Evolutionary conservation across 1,284 basidiomycete species (phyloP), one percentile per base, ranked within the genome.

Genomic region (Coriolopsis trogii): DNA sequence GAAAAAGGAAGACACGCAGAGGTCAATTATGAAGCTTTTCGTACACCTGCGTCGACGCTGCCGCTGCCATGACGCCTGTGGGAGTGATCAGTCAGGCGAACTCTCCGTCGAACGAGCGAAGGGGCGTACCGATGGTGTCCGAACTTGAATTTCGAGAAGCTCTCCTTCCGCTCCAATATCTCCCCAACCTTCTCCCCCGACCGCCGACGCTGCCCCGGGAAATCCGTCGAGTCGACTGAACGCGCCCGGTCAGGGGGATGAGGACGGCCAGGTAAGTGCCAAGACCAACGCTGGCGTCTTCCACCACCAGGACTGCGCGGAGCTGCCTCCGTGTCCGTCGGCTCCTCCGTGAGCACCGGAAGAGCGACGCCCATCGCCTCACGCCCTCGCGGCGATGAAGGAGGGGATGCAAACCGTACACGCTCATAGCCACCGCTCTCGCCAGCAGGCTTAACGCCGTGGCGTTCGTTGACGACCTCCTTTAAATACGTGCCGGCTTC

Each of bases 401-500:
- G 40, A 1, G 42, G 54, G 0, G 50, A 49, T 8, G 42, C 25
- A 16, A 49, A 18, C 6, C 28, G 24, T 3, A 38, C 23, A 12
- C 40, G 43, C 28, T 54, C 53, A 20, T 30, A 43, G 16, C 39
- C 29, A 8, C 13, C 34, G 20, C 33, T 28, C 24, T 48, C 47
- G 12, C 21, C 20, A 10, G 36, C 33, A 16, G 38, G 33, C 10
- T 36, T 30, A 24, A 38, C 25, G n/a, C 36, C 49, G 21, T 43
- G 43, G 9, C 65, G 63, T 41, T 67, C 67, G 15, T 49, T 57
- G 21, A 65, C 63, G 3, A 70, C 63, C 21, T 64, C 61, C 13
- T 58, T 56, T 7, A 67, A 62, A 53, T 75, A 75, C 24, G 66
- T 68, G 6, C 50, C 53, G 2, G 73, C 68, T 30, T 67, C 66